Evolutionary conservation across 2,329 filamentous ascomycete genomes (phyloP), one percentile per base, ranked within the genome.

Genomic region (Ophiocordyceps polyrhachis-furcata): DNA sequence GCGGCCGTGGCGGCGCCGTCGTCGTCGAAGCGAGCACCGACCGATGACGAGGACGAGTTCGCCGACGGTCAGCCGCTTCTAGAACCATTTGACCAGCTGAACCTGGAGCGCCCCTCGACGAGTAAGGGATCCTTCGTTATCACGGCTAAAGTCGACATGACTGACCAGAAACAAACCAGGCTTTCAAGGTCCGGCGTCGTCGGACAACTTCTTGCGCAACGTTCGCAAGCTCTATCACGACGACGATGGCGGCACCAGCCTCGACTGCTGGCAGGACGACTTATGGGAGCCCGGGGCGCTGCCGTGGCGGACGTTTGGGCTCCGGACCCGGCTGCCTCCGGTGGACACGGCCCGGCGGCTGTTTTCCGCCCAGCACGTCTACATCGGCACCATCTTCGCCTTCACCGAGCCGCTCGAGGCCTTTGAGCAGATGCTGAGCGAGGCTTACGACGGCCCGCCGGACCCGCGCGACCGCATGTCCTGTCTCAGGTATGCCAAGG

Each of bases 341-440:
- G 60, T 66, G 12, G 66, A 71, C 29, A 65, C 71, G 49, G 70
- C 70, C 0, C 68, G 66, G 44, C 59, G 68, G 14, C 58, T 71
- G 2, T 73, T 69, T 47, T 60, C 62, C 25, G 66, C 69, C 1
- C 72, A 75, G 46, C 71, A 74, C 52, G 62, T 63, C 31, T 74
- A 72, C 45, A 73, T 75, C 17, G 71, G 71, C 12, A 73, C 71
- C 14, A 75, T 75, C 11, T 74, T 75, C 47, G 66, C 68, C 12
- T 69, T 74, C 41, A 63, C 68, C 0, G 63, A 68, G 23, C 67
- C 68, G 2, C 50, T 49, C 0, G 52, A 58, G 4, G 54, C 62
- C 15, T 73, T 74, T 44, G 68, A 73, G 47, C 51, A 56, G 32
- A 59, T 66, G 23, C 57, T 74, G 1, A 48, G 60, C 14, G 53